Conservation (phyloP, 2,329 filamentous ascomycete genomes). For the Lecanicillium sp. region DNA sequence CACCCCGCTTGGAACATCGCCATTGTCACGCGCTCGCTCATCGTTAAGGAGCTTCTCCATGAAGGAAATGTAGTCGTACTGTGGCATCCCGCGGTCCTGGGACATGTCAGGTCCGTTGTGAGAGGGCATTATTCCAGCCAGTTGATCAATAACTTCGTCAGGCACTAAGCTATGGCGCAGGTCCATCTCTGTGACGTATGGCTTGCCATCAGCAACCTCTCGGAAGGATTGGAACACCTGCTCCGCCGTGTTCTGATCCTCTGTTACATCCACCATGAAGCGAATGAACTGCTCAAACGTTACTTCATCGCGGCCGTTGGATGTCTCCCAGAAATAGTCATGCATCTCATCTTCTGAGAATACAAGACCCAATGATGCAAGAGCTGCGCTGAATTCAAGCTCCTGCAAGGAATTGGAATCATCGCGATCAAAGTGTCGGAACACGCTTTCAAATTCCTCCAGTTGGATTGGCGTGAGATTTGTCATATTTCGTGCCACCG, state of each 20-base stretch:
- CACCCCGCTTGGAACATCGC: constrained; percentile 19
- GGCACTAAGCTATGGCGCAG: constrained; percentile 90
- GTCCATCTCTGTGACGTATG: constrained; percentile 97
- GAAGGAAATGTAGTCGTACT: constrained; percentile 95
- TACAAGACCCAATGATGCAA: constrained; percentile 89
- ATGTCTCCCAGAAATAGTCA: constrained; percentile 84
- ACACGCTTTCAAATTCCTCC: constrained; percentile 97
- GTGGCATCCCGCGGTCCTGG: constrained; percentile 72
- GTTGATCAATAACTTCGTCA: constrained; percentile 91
- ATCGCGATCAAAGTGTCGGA: constrained; percentile 94
- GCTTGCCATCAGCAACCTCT: constrained; percentile 96
- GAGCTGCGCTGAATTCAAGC: constrained; percentile 88
- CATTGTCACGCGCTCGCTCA: constrained; percentile 16
- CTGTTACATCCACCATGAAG: constrained; percentile 98
- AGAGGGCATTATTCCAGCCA: constrained; percentile 76
- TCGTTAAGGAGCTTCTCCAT: constrained; percentile 77
- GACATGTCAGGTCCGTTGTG: constrained; percentile 81
- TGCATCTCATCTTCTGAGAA: constrained; percentile 99
- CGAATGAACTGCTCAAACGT: constrained; percentile 98
- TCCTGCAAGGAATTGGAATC: constrained; percentile 84
- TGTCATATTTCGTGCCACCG: constrained; percentile 97
- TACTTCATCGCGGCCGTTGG: constrained; percentile 67
- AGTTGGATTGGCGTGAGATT: constrained; percentile 97
- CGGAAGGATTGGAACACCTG: constrained; percentile 97
- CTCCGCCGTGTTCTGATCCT: constrained; percentile 97